These are phyloP conservation scores for Spathaspora sp. DNA, from an alignment of 805 yeast species.

Conservation along the genomic window DNA sequence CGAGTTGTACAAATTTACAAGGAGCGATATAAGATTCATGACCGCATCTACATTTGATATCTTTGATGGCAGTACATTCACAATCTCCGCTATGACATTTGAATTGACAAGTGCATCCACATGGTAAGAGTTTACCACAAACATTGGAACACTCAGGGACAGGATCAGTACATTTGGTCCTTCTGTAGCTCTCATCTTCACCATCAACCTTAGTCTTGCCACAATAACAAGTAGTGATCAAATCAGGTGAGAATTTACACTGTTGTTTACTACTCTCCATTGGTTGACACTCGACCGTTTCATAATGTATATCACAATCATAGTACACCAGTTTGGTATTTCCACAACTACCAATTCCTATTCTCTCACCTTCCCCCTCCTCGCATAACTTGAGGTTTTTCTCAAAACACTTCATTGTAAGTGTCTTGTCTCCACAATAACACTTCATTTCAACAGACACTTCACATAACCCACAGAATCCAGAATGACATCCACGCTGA, in stretches of 20 bases:
- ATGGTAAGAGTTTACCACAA: conserved; percentile 61
- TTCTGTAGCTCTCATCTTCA: conserved; percentile 29
- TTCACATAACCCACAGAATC: conserved; percentile 75
- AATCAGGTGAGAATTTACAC: conserved; percentile 65
- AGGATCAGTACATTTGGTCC: conserved; percentile 69
- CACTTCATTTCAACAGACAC: conserved; percentile 49
- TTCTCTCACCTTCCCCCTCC: conserved; percentile 18
- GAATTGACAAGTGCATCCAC: conserved; percentile 72
- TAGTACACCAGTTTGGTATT: conserved; percentile 43
- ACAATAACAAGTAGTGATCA: conserved; percentile 71
- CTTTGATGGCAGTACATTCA: conserved; percentile 53
- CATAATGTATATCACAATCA: conserved; percentile 64
- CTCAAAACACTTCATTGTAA: conserved; percentile 43
- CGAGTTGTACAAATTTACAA: conserved; percentile 53
- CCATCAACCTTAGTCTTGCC: conserved; percentile 56
- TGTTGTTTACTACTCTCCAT: conserved; percentile 18
- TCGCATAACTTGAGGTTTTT: conserved; percentile 33
- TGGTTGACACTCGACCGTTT: conserved; percentile 52
- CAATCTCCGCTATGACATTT: conserved; percentile 79
- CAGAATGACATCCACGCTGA: conserved; percentile 63
- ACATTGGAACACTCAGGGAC: conserved; percentile 67
- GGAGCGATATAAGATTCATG: conserved; percentile 55
- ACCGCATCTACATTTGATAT: conserved; percentile 61
- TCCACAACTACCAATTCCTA: conserved; percentile 35
- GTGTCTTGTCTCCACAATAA: conserved; percentile 67